Evolutionary conservation across 169 alveolate species (phyloP).

Genomic region (Plasmodium coatneyi): DNA sequence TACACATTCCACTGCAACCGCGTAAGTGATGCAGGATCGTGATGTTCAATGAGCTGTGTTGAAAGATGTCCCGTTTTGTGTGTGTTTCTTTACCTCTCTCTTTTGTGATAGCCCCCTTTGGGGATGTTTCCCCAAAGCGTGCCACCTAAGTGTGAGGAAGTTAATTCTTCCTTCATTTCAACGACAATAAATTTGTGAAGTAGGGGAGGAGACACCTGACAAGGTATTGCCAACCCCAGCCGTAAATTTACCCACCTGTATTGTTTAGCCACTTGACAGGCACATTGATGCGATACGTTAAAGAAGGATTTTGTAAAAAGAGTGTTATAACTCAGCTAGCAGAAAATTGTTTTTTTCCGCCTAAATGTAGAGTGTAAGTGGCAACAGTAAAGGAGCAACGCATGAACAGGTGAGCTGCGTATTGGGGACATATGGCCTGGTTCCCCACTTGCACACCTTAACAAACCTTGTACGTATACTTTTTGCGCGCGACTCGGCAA

Average conservation of each 20-base stretch:
- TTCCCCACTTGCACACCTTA: neutral
- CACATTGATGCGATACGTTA: neutral
- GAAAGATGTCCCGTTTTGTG: neutral
- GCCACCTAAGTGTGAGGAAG: neutral
- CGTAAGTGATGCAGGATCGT: neutral
- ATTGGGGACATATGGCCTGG: neutral
- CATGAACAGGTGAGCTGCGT: neutral
- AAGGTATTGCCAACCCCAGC: neutral
- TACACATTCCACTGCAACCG: neutral
- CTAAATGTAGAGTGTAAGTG: neutral
- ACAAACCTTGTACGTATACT: neutral
- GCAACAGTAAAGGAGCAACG: neutral
- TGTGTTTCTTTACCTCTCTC: neutral
- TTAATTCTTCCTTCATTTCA: neutral
- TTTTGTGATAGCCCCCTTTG: neutral
- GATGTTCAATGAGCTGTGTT: neutral
- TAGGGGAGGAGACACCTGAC: neutral
- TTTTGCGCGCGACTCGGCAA: neutral
- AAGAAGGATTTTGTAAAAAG: neutral
- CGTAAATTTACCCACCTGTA: neutral
- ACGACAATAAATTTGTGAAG: neutral
- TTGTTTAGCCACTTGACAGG: neutral
- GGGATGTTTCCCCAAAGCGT: neutral
- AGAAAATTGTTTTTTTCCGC: neutral
- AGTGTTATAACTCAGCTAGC: neutral